Conservation (phyloP, 306 rosid genomes). For the Glycyrrhiza uralensis region DNA sequence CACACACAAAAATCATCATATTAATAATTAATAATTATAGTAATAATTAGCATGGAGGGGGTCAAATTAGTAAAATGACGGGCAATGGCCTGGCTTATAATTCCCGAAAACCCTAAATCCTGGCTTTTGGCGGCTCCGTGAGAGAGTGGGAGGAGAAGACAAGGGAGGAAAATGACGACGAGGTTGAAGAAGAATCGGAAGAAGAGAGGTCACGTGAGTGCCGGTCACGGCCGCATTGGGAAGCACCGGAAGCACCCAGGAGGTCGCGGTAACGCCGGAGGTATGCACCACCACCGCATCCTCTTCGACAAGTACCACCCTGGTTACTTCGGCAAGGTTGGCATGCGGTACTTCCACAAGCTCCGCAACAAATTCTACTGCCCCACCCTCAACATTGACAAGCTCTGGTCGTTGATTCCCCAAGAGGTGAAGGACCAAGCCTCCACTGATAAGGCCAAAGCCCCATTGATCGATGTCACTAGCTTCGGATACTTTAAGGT, state of each 20-base stretch:
- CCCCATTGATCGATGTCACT: slow-evolving; percentile 61
- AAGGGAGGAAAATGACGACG: slow-evolving; percentile 56
- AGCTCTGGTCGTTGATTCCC: slow-evolving; percentile 72
- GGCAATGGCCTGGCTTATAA: not conserved
- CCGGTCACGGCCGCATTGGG: slow-evolving; percentile 75
- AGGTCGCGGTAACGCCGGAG: slow-evolving; percentile 82
- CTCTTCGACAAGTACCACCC: slow-evolving; percentile 87
- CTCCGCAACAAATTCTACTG: slow-evolving; percentile 64
- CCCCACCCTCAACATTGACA: slow-evolving; percentile 72
- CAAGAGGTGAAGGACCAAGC: slow-evolving; percentile 60
- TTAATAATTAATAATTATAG: too few relatives aligned
- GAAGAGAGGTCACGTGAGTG: slow-evolving; percentile 87
- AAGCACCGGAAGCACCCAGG: slow-evolving; percentile 82
- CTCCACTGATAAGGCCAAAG: slow-evolving; percentile 43
- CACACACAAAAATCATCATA: too few relatives aligned
- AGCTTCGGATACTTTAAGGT: slow-evolving; percentile 72
- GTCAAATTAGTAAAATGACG: slow-evolving; percentile 22
- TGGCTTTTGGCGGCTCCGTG: not conserved
- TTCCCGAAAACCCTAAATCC: slow-evolving; percentile 32
- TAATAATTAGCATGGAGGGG: too few relatives aligned
- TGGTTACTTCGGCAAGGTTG: slow-evolving; percentile 73
- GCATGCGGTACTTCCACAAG: slow-evolving; percentile 78
- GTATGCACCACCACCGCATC: slow-evolving; percentile 83
- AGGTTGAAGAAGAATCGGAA: slow-evolving; percentile 71
- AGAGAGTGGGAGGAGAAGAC: not conserved